These are phyloP conservation scores for Fusarium coffeatum DNA, from an alignment of 2,329 filamentous ascomycete species.

Conservation along the genomic window DNA sequence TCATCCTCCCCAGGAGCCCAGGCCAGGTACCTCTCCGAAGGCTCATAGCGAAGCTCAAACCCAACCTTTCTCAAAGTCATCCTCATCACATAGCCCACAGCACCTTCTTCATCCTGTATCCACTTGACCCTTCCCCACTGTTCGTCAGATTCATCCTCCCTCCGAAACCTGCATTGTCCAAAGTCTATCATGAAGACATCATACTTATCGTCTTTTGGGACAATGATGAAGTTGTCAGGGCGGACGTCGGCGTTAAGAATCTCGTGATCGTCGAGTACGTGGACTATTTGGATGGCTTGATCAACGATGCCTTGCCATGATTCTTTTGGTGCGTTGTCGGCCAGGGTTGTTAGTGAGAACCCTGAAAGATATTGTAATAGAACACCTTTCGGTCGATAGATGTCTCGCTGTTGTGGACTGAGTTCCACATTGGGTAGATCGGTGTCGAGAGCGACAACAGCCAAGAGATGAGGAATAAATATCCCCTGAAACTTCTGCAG, in stretches of 20 bases:
- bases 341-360: constrained; percentile 20
- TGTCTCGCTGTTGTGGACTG: background rate
- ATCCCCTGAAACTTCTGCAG: constrained; percentile 34
- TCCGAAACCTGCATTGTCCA: constrained; percentile 34
- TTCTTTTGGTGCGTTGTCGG: background rate
- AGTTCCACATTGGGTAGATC: no score
- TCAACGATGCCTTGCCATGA: constrained; percentile 40
- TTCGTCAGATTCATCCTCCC: constrained; percentile 32
- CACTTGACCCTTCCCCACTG: constrained; percentile 39
- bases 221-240: constrained; percentile 42
- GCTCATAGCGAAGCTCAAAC: background rate
- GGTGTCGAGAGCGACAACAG: background rate
- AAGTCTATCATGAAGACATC: constrained; percentile 46
- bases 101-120: constrained; percentile 43
- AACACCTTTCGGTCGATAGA: constrained; percentile 13
- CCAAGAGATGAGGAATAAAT: constrained; percentile 34
- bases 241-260: constrained; percentile 43
- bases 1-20: background rate
- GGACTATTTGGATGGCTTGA: constrained; percentile 29
- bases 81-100: background rate
- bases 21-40: background rate
- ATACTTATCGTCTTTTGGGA: background rate
- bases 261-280: constrained; percentile 37
- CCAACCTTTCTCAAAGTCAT: background rate
- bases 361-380: constrained; percentile 38